These are phyloP conservation scores for Pleurotus salmoneostramineus DNA, from an alignment of 768 basidiomycete genomes.

Conservation along the genomic window DNA sequence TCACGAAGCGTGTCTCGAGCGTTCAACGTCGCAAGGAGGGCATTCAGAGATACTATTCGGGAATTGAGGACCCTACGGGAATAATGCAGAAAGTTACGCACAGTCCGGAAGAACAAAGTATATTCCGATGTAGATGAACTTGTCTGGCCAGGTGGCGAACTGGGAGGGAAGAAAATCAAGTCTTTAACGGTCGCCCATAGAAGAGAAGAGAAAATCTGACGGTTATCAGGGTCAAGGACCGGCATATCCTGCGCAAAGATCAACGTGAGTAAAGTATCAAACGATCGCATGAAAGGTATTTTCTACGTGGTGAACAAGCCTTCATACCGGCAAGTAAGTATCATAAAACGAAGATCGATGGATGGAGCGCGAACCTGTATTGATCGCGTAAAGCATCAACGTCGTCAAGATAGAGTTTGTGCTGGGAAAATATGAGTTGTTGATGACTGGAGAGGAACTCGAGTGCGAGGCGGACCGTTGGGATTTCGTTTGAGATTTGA, in stretches of 20 bases:
- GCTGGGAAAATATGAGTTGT: neutral
- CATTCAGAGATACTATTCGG: constrained; percentile 32
- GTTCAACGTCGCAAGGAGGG: no score
- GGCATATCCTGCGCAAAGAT: neutral
- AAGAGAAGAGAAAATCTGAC: constrained; percentile 16
- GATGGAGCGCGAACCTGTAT: constrained; percentile 25
- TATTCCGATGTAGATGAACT: constrained; percentile 39
- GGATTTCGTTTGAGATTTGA: neutral
- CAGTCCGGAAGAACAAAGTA: constrained; percentile 44
- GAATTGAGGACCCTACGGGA: neutral
- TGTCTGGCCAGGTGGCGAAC: constrained; percentile 39
- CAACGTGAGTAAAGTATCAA: neutral
- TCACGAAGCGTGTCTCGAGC: no score
- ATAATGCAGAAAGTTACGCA: constrained; percentile 16
- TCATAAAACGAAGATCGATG: neutral
- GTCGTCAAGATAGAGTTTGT: constrained; percentile 39
- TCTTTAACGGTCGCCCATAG: constrained; percentile 9
- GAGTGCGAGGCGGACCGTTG: neutral
- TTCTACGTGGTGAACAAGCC: constrained; percentile 8
- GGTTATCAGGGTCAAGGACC: constrained; percentile 25
- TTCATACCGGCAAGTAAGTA: neutral
- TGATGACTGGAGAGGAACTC: neutral
- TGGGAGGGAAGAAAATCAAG: constrained; percentile 25
- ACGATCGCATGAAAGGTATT: constrained; percentile 9
- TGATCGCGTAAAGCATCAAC: constrained; percentile 44